Conservation (phyloP, 208 protist species). For the Trypanosoma melophagium region DNA sequence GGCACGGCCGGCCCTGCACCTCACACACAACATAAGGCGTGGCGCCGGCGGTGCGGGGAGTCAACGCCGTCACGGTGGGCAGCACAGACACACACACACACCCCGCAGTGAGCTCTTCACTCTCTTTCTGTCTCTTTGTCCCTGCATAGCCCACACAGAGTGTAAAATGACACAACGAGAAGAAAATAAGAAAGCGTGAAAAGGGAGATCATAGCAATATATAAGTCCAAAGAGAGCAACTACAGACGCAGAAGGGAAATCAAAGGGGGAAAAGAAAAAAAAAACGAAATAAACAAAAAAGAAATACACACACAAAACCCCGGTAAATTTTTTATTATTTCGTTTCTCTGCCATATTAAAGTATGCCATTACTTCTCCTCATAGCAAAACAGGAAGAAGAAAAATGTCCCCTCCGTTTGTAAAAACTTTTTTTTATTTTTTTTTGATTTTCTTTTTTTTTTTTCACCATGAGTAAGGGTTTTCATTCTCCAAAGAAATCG, state of each 20-base stretch:
- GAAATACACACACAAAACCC: not conserved
- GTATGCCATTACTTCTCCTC: too few relatives aligned
- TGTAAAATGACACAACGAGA: not conserved
- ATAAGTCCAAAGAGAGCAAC: constrained; percentile 7
- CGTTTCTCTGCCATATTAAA: too few relatives aligned
- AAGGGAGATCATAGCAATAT: not conserved
- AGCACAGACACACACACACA: too few relatives aligned
- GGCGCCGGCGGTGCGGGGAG: constrained; percentile 18
- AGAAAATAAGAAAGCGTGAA: not conserved
- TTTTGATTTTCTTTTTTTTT: not conserved
- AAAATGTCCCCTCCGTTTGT: too few relatives aligned
- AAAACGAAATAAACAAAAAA: constrained; percentile 1
- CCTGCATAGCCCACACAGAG: not conserved
- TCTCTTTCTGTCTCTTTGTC: too few relatives aligned
- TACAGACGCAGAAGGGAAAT: constrained; percentile 1
- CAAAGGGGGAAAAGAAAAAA: constrained; percentile 3
- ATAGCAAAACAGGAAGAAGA: too few relatives aligned
- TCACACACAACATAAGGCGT: constrained; percentile 28
- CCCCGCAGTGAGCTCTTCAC: too few relatives aligned
- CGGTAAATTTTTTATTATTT: not conserved
- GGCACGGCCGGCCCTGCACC: constrained; percentile 22
- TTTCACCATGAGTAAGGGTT: constrained; percentile 11
- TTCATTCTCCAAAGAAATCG: constrained; percentile 1
- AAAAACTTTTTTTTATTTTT: not conserved
- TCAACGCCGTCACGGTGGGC: constrained; percentile 15